phyloP scores from a whole-genome alignment of 352 stramenopile species.

The Phytopythium boreale region DNA sequence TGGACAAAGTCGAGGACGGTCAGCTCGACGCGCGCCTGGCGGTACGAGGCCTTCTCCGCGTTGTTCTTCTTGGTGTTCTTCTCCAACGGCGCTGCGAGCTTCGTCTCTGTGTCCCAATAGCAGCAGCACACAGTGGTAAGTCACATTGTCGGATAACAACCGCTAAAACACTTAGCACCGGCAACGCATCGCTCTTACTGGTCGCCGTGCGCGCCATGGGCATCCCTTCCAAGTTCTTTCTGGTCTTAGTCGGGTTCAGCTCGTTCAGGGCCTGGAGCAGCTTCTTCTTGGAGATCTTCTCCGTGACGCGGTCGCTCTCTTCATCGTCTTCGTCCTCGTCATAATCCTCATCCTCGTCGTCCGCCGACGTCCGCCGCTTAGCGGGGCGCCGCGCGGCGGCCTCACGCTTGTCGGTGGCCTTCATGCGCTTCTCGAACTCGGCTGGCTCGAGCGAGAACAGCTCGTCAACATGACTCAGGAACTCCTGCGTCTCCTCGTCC shows the following conservation, averaged over 20 bases:
- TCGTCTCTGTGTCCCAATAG: constrained; percentile 40
- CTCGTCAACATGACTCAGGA: constrained; percentile 70
- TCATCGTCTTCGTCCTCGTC: constrained; percentile 31
- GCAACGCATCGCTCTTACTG: constrained; percentile 25
- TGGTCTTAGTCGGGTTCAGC: constrained; percentile 35
- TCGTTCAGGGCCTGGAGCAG: constrained; percentile 70
- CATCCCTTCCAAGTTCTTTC: constrained; percentile 42
- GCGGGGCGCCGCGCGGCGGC: constrained; percentile 14
- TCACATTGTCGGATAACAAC: neutral
- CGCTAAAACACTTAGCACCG: neutral
- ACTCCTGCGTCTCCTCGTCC: constrained; percentile 61
- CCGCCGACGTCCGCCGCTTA: constrained; percentile 6
- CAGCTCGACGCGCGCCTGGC: constrained; percentile 68
- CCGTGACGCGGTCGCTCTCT: constrained; percentile 57
- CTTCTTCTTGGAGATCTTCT: constrained; percentile 70
- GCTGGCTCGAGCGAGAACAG: constrained; percentile 54
- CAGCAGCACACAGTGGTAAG: constrained; percentile 8
- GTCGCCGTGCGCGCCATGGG: constrained; percentile 33
- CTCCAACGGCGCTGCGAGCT: constrained; percentile 61
- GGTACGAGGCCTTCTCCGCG: constrained; percentile 62
- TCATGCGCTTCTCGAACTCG: constrained; percentile 66
- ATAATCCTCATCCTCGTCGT: constrained; percentile 10
- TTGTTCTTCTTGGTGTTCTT: constrained; percentile 68
- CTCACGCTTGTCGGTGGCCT: constrained; percentile 40
- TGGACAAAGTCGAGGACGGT: constrained; percentile 69